These are phyloP conservation scores for Ceratopteris richardii DNA, from an alignment of 75 land plant species.

Conservation along the genomic window DNA sequence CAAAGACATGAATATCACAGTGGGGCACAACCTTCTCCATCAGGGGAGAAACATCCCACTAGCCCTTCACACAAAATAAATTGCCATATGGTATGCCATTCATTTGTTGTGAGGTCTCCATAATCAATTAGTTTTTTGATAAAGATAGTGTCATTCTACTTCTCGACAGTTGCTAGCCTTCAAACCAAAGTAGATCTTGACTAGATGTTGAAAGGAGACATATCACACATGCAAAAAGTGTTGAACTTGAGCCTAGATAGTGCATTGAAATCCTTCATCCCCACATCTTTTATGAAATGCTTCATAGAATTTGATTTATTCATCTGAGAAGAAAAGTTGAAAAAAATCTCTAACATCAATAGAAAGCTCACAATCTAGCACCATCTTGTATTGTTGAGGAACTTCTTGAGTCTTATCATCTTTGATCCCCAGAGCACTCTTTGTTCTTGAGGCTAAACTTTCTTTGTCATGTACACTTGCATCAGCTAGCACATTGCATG, in stretches of 20 bases:
- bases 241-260: slow-evolving; percentile 52
- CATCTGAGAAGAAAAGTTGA: too few species aligned
- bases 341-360: too few species aligned
- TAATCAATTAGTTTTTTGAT: slow-evolving; percentile 39
- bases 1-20: slow-evolving; percentile 57
- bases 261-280: slow-evolving; percentile 79
- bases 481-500: background rate
- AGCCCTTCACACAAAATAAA: slow-evolving; percentile 81
- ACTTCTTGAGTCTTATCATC: background rate
- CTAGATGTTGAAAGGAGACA: slow-evolving; percentile 85
- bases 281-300: too few species aligned
- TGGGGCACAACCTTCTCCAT: slow-evolving; percentile 10
- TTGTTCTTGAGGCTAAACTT: background rate
- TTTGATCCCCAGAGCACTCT: background rate
- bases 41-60: slow-evolving; percentile 63
- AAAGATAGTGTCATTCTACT: background rate
- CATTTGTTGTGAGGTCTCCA: slow-evolving; percentile 81
- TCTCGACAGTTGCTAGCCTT: slow-evolving; percentile 5
- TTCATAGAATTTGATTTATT: too few species aligned
- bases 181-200: slow-evolving; percentile 70
- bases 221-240: slow-evolving; percentile 70
- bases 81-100: slow-evolving; percentile 82
- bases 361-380: too few species aligned
- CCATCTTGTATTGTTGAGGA: too few species aligned
- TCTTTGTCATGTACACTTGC: background rate